phyloP scores from a whole-genome alignment of 148 eudicot genomes.

The Persicaria maculosa region DNA sequence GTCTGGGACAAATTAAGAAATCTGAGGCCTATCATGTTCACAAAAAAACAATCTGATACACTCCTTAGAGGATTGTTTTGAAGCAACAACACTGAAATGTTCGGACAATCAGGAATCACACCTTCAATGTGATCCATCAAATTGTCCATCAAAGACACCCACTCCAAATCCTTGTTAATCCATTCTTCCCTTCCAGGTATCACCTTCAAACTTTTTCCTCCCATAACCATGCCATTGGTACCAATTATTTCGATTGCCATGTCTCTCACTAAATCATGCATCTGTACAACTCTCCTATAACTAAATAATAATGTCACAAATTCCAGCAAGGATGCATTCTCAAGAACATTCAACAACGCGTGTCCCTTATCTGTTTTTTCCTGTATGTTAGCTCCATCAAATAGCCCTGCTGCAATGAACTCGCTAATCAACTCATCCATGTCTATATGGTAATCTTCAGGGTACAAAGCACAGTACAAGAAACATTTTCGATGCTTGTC shows the following conservation, averaged over 20 bases:
- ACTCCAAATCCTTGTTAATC: conserved; percentile 4
- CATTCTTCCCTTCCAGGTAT: neutral
- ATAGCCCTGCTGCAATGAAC: conserved; percentile 15
- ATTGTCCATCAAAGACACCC: conserved; percentile 17
- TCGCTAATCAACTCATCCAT: conserved; percentile 7
- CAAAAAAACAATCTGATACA: conserved; percentile 10
- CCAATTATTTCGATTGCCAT: conserved; percentile 20
- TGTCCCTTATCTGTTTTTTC: conserved; percentile 8
- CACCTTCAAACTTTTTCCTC: neutral
- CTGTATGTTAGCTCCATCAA: conserved; percentile 11
- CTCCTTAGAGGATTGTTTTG: neutral
- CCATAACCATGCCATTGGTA: neutral
- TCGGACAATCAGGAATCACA: neutral
- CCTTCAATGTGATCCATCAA: neutral
- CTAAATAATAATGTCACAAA: neutral
- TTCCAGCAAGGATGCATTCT: conserved; percentile 19
- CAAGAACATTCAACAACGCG: conserved; percentile 14
- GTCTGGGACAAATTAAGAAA: conserved; percentile 7
- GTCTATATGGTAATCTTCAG: conserved; percentile 14
- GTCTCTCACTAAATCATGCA: conserved; percentile 29
- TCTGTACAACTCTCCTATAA: conserved; percentile 11
- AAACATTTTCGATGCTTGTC: conserved; percentile 4
- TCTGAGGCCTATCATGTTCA: conserved; percentile 9
- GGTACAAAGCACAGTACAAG: conserved; percentile 18
- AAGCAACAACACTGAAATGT: conserved; percentile 15